Evolutionary conservation across 345 rosid genomes (phyloP), one percentile per base, ranked within the genome.

Genomic region (Eucalyptus leucophloia): DNA sequence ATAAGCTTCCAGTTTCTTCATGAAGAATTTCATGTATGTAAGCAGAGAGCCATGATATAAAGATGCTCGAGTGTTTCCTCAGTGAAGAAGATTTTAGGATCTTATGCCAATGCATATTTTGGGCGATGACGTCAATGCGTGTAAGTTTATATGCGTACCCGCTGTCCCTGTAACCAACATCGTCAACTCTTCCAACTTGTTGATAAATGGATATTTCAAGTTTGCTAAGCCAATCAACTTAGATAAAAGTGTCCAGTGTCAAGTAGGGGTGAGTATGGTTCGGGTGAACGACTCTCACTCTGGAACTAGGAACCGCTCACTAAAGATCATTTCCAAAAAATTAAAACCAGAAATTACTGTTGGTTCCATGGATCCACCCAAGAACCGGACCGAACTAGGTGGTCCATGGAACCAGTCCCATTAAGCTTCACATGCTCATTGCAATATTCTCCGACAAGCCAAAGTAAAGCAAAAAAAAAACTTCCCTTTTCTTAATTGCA

Each of bases 281-380:
- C 0, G 56, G 24, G 0, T 53, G 56, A 8, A 19, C 0, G 4
- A 2, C 24, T 53, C 58, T 24, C 11, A 19, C 26, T 9, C 0
- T 18, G 2, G 4, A 51, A 51, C 4, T 3, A 7, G 23, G 1
- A 53, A 53, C 0, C 0, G 0, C 11, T 8, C 58, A 19, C 11
- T 21, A 19, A 53, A 21, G 0, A 53, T 10, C 5, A 1, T 0
- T 19, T 53, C 11, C 5, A 21, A 8, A 19, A 0, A 53, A 53
- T 53, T 53, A 0, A 2, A 53, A 53, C 1, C 0, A 0, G 2
- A 8, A 53, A 21, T 53, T 1, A 0, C 26, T 2, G 2, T 53
- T 19, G 11, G 26, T 8, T 53, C 2, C 1, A 19, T 19, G 2
- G 1, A 53, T 53, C 3, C 1, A 50, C 19, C 19, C 53, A 18